phyloP scores from a whole-genome alignment of 441 rosid genomes.

The Manihot esculenta region DNA sequence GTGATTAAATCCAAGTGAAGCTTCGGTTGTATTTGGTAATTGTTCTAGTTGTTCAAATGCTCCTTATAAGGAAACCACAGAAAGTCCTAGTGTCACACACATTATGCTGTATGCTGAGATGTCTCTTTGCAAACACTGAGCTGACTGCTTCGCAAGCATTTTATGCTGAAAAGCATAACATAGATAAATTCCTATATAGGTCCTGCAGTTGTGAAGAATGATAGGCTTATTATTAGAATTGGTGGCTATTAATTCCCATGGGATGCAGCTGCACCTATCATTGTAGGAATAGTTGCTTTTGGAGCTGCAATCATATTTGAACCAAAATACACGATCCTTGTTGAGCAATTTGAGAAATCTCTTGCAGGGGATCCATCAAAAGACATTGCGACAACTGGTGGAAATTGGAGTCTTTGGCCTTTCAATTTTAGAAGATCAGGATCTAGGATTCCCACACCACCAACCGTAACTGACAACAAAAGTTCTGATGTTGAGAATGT shows the following conservation, averaged over 20 bases:
- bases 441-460: conserved; percentile 34
- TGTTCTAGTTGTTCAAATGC: conserved; percentile 1
- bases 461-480: conserved; percentile 30
- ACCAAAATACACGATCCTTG: conserved; percentile 59
- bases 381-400: conserved; percentile 34
- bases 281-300: conserved; percentile 51
- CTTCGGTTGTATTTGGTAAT: background rate
- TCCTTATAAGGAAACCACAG: conserved; percentile 14
- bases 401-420: conserved; percentile 94
- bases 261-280: conserved; percentile 61
- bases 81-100: conserved; percentile 15
- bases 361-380: conserved; percentile 45
- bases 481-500: conserved; percentile 33
- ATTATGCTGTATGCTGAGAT: conserved; percentile 52
- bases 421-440: conserved; percentile 56
- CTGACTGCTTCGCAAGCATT: conserved; percentile 63
- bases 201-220: conserved; percentile 48
- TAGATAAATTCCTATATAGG: conserved; percentile 48
- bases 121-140: conserved; percentile 65
- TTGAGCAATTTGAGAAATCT: conserved; percentile 48
- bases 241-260: conserved; percentile 57
- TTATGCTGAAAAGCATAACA: conserved; percentile 52
- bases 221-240: conserved; percentile 54
- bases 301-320: conserved; percentile 47
- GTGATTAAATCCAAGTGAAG: background rate